Conservation (phyloP, 371 early-diverging fungal species). For the Gilbertella persicaria region DNA sequence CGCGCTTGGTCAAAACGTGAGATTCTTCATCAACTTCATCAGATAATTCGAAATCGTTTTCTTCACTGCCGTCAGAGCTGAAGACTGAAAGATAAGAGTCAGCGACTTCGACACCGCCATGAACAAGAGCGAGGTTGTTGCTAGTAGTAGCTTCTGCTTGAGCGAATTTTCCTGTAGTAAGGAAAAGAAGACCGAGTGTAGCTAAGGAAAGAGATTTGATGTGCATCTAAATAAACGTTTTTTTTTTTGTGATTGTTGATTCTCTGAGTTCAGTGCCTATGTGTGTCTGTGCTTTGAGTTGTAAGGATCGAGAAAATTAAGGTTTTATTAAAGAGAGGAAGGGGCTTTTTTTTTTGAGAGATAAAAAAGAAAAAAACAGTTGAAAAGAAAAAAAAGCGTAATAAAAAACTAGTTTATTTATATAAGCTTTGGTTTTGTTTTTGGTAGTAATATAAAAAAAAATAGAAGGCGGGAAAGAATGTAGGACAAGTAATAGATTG, state of each 20-base stretch:
- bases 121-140: constrained; percentile 5
- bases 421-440: constrained; percentile 2
- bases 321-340: constrained; percentile 8
- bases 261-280: background rate
- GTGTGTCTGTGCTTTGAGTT: background rate
- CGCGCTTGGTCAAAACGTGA: constrained; percentile 17
- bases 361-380: constrained; percentile 7
- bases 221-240: constrained; percentile 13
- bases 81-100: constrained; percentile 30
- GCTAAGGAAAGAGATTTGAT: constrained; percentile 28
- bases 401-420: constrained; percentile 1
- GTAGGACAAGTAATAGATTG: constrained; percentile 25
- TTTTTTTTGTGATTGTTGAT: background rate
- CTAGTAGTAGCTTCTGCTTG: constrained; percentile 6
- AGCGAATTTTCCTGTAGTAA: constrained; percentile 13
- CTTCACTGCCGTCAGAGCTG: constrained; percentile 21
- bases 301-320: background rate
- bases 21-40: constrained; percentile 15
- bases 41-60: constrained; percentile 34
- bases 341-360: constrained; percentile 3
- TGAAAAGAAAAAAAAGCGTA: constrained; percentile 12
- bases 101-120: constrained; percentile 8
- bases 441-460: constrained; percentile 6
- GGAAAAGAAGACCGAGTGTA: constrained; percentile 25
- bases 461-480: constrained; percentile 8